Evolutionary conservation across 495 filamentous ascomycete genomes (phyloP).

Genomic region (Trichodelitschia bisporula): DNA sequence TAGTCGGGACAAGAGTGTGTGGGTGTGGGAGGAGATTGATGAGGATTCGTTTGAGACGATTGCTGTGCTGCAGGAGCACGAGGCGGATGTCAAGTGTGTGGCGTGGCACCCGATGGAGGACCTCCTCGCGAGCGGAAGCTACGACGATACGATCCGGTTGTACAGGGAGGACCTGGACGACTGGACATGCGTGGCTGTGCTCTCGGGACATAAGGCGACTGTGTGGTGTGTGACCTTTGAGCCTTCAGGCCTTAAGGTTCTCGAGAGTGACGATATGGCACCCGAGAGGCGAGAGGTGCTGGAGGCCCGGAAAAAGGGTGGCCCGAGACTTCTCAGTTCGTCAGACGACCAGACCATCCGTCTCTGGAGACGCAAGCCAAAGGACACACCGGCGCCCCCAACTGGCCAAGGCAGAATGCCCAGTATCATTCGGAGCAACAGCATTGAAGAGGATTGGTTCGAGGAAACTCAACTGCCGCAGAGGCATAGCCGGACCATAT

Average conservation of each 20-base stretch:
- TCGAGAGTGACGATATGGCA: constrained; percentile 9
- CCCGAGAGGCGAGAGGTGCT: too few relatives aligned
- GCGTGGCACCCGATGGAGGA: constrained; percentile 68
- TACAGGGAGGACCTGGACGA: constrained; percentile 84
- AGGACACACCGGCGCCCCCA: constrained; percentile 21
- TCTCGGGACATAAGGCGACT: constrained; percentile 53
- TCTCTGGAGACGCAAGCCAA: constrained; percentile 46
- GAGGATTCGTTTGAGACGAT: constrained; percentile 93
- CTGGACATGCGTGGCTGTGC: constrained; percentile 69
- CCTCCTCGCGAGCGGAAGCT: constrained; percentile 61
- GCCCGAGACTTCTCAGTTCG: constrained; percentile 46
- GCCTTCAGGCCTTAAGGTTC: constrained; percentile 2
- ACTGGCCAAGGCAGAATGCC: constrained; percentile 26
- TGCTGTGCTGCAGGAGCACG: constrained; percentile 80
- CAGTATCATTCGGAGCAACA: constrained; percentile 52
- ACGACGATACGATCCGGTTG: constrained; percentile 74
- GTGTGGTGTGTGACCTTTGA: constrained; percentile 86
- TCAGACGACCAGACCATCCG: constrained; percentile 57
- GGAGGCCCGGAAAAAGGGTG: constrained; percentile 20
- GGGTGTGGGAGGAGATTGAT: constrained; percentile 93
- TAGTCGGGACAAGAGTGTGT: constrained; percentile 80
- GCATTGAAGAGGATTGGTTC: constrained; percentile 57
- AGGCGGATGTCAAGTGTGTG: constrained; percentile 82
- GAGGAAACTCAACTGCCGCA: constrained; percentile 45
- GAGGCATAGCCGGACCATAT: constrained; percentile 56